phyloP scores from a whole-genome alignment of 768 basidiomycete genomes.

The Tricholoma matsutake region DNA sequence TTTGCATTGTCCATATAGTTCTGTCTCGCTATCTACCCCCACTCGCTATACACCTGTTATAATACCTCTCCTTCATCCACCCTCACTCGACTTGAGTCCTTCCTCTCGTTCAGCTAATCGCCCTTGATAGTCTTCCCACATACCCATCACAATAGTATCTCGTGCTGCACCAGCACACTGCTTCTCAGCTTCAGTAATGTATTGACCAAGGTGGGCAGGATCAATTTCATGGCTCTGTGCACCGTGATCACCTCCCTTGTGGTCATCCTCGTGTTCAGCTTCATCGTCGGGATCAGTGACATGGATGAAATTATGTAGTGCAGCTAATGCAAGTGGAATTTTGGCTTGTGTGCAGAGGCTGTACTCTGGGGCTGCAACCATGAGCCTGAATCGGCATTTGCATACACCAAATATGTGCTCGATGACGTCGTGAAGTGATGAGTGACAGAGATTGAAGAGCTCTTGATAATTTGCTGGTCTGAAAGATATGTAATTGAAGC shows the following conservation, averaged over 20 bases:
- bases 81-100: background rate
- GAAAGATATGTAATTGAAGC: background rate
- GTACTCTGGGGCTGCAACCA: background rate
- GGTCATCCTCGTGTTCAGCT: background rate
- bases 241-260: background rate
- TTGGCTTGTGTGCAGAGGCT: constrained; percentile 15
- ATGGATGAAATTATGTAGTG: constrained; percentile 27
- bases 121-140: constrained; percentile 14
- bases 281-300: constrained; percentile 15
- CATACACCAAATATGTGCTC: constrained; percentile 23
- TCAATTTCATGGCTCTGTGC: background rate
- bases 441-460: constrained; percentile 24
- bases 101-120: background rate
- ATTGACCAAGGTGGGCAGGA: background rate
- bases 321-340: constrained; percentile 18
- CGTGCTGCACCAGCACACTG: constrained; percentile 4
- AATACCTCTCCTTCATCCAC: background rate
- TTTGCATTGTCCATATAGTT: too few relatives aligned
- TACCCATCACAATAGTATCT: constrained; percentile 12
- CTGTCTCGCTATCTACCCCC: too few relatives aligned
- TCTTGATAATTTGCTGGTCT: constrained; percentile 21
- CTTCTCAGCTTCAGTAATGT: constrained; percentile 4
- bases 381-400: constrained; percentile 17
- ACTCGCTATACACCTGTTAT: background rate
- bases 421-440: constrained; percentile 21